These are phyloP conservation scores for Biscogniauxia sp. DNA, from an alignment of 2,329 filamentous ascomycete genomes.

Conservation along the genomic window DNA sequence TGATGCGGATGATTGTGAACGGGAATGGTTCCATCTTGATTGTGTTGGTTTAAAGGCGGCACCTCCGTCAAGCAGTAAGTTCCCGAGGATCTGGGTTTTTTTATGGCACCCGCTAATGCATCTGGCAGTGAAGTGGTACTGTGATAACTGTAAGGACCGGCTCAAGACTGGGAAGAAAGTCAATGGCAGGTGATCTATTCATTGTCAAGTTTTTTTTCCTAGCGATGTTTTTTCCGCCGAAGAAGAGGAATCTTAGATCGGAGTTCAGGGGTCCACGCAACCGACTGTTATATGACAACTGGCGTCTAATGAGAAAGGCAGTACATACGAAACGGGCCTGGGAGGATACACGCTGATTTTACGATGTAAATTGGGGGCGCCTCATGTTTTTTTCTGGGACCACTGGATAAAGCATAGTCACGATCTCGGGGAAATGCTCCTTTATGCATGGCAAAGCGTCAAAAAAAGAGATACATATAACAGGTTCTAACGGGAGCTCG, in stretches of 20 bases:
- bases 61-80: constrained; percentile 72
- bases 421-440: constrained; percentile 1
- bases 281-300: constrained; percentile 12
- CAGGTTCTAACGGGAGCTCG: background rate
- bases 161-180: constrained; percentile 56
- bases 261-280: constrained; percentile 11
- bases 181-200: constrained; percentile 40
- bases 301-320: constrained; percentile 9
- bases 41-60: constrained; percentile 78
- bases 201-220: background rate
- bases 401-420: constrained; percentile 11
- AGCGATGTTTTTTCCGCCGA: constrained; percentile 1
- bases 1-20: constrained; percentile 68
- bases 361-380: constrained; percentile 3
- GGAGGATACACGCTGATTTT: background rate
- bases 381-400: constrained; percentile 7
- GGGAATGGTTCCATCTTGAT: constrained; percentile 81
- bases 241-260: constrained; percentile 11
- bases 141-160: constrained; percentile 72
- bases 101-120: constrained; percentile 30
- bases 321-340: background rate
- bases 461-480: background rate
- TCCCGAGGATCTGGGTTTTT: constrained; percentile 3
- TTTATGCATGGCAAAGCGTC: background rate
- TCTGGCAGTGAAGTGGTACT: constrained; percentile 74